Percentiles rank a stretch among this genome's conserved stretches.
These are phyloP conservation scores for Cinnamomum chago DNA, from an alignment of 164 flowering plant genomes.

Conservation along the genomic window DNA sequence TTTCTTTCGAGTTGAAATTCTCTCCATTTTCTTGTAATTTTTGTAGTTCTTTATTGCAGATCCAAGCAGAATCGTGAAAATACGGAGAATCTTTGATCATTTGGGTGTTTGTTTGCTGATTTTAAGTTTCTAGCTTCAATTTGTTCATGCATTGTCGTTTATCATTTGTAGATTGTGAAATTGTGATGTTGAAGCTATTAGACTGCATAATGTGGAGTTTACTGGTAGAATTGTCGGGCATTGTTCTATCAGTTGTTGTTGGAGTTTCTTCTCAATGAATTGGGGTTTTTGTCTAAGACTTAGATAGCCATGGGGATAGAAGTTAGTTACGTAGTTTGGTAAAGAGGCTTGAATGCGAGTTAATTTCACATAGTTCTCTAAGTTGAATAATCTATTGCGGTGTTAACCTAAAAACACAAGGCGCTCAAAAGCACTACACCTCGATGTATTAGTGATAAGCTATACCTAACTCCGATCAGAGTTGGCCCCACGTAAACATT, in stretches of 20 bases:
- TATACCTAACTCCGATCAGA: no score
- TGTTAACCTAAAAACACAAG: no score
- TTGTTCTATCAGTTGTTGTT: no score
- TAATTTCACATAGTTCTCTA: no score
- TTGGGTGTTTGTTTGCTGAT: neutral
- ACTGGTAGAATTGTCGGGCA: neutral
- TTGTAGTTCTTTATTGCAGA: neutral
- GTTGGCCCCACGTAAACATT: no score
- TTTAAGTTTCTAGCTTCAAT: neutral
- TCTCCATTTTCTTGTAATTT: neutral
- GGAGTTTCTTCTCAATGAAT: neutral
- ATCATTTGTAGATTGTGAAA: neutral
- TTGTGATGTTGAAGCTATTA: neutral
- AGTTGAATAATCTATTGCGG: no score
- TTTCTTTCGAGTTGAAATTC: neutral
- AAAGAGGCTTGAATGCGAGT: no score
- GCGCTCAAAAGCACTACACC: no score
- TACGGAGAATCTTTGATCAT: neutral
- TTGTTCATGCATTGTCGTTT: neutral
- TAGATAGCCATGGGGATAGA: neutral
- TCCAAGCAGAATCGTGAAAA: neutral
- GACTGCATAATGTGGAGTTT: neutral
- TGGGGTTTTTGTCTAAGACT: neutral
- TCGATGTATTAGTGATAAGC: no score
- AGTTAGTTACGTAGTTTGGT: no score